Evolutionary conservation across 371 early-diverging fungal species (phyloP).

Genomic region (Saksenaea vasiformis): DNA sequence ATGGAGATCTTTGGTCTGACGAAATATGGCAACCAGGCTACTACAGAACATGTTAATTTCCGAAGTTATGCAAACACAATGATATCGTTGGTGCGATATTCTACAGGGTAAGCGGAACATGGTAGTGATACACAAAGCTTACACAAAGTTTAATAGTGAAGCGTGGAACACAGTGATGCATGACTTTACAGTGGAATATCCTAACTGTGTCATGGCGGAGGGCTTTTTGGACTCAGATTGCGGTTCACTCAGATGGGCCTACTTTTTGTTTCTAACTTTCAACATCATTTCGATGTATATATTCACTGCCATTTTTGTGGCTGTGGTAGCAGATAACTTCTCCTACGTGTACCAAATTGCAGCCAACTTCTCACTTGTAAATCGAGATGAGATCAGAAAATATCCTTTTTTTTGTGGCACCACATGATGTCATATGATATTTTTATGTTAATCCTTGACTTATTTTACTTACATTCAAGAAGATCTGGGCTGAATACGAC

Average conservation of each 20-base stretch:
- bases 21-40: slow-evolving; percentile 57
- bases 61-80: slow-evolving; percentile 56
- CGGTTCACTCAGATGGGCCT: slow-evolving; percentile 64
- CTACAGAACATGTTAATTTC: slow-evolving; percentile 64
- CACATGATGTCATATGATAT: neutral
- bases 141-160: slow-evolving; percentile 45
- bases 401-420: slow-evolving; percentile 36
- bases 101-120: slow-evolving; percentile 56
- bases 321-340: slow-evolving; percentile 73
- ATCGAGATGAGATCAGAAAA: slow-evolving; percentile 68
- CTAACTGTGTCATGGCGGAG: slow-evolving; percentile 59
- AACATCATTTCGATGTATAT: slow-evolving; percentile 80
- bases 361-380: slow-evolving; percentile 60
- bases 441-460: slow-evolving; percentile 23
- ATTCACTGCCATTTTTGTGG: slow-evolving; percentile 72
- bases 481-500: slow-evolving; percentile 63
- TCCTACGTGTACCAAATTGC: slow-evolving; percentile 70
- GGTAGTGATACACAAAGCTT: neutral
- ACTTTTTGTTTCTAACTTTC: slow-evolving; percentile 66
- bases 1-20: slow-evolving; percentile 75
- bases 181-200: slow-evolving; percentile 63
- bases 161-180: slow-evolving; percentile 77
- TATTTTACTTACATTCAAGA: slow-evolving; percentile 48
- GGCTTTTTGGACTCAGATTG: slow-evolving; percentile 67
- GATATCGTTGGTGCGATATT: slow-evolving; percentile 66